Evolutionary conservation across 108 stramenopile species (phyloP), one percentile per base, ranked within the genome.

Genomic region (Mayamaea pseudoterrestris): DNA sequence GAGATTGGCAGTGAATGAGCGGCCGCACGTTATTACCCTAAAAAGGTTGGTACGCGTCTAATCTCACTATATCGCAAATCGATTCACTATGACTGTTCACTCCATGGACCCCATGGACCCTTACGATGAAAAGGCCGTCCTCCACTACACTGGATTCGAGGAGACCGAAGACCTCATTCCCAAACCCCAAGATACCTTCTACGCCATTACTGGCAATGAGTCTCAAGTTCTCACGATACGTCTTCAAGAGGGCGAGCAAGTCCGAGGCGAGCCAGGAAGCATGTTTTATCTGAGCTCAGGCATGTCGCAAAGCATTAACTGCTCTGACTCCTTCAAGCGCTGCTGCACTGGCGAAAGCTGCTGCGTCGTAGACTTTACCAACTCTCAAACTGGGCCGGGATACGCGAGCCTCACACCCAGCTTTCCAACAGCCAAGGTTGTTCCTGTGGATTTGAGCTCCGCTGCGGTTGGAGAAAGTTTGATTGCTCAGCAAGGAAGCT

Each of bases 231-330:
- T 71, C 0, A 60, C 69, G 3, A 28, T 76, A 4, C 53, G 32
- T 21, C 27, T 71, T n/a, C 4, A 3, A 5, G 12, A 45, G 12
- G 63, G 55, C 18, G 69, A 76, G 25, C 27, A 12, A 11, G 47
- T 66, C 50, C 23, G 73, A 22, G 68, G 71, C 25, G 74, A 76
- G 41, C 69, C 74, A n/a, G 74, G 74, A 1, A 44, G 58, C 30
- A 76, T 76, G 74, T 68, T 76, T 61, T 76, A 68, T 44, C 51
- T 76, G 28, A 27, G 49, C 0, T 35, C 35, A 13, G 41, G 56
- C 9, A 44, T 76, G 32, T 34, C 32, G 32, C 37, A 39, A 39
- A 1, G 26, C 14, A 54, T 44, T 2, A 54, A 45, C 6, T 71
- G 59, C 35, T 56, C 48, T 9, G 66, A 54, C 0, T 76, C 66